Evolutionary conservation across 164 flowering plant species (phyloP), one percentile per base, ranked within the genome.

Genomic region (Stephania cephalantha): DNA sequence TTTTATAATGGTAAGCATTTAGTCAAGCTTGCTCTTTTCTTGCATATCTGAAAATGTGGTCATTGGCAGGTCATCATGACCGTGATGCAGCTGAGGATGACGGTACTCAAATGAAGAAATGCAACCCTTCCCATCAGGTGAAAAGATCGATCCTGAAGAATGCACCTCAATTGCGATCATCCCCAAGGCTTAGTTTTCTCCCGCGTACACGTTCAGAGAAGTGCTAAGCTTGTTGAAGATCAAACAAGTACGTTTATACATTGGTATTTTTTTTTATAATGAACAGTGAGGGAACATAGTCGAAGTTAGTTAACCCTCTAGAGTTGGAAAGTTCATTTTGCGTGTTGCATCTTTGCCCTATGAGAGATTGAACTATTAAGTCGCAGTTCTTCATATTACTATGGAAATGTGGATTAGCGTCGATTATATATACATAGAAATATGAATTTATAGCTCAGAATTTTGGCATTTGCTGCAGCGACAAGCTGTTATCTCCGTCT

Each of bases 171-270:
- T 17, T 81, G 79, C 83, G 79, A 7, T 79, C 53, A 76, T 79
- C 83, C 12, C 75, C 77, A 52, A 74, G 82, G 25, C 77, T 81
- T 77, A 74, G 70, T 68, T 75, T 77, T 74, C 80, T 81, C 69
- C 80, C 85, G 17, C 80, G 75, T 3, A 80, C 85, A 48, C 75
- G 80, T 7, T 80, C 83, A 46, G 76, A 72, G 71, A 72, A 69
- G 77, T 7, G 42, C 18, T 9, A 12, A 46, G 3, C 15, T 6
- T 11, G 68, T 17, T 68, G 70, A 53, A 15, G 77, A 35, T 30
- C 69, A 75, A 20, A 8, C 22, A 13, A 55, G 78, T 61, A 45
- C n/a, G 25, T 58, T 58, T 46, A 4, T 35, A 74, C 42, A 29
- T 66, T 9, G 25, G 66, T 73, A 17, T 22, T 12, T 11, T 22